These are phyloP conservation scores for Cryphonectria parasitica DNA, from an alignment of 2,329 filamentous ascomycete species.

Conservation along the genomic window DNA sequence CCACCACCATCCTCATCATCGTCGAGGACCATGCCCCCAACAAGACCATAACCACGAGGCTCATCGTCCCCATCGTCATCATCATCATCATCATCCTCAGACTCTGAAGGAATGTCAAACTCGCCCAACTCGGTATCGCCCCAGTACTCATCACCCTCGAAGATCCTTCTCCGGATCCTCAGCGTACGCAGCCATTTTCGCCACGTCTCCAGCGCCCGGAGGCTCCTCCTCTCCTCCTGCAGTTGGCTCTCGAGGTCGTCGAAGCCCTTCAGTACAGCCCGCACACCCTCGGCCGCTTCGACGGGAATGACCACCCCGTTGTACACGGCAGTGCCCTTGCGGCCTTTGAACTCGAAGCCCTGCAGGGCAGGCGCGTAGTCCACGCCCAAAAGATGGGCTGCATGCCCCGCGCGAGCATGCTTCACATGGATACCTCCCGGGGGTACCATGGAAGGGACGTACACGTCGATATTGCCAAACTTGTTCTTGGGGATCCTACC, in stretches of 20 bases:
- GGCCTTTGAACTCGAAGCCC: conserved; percentile 85
- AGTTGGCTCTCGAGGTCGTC: conserved; percentile 66
- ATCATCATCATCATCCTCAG: conserved; percentile 31
- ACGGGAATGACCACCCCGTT: conserved; percentile 76
- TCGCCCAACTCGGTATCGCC: conserved; percentile 11
- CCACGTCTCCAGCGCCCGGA: conserved; percentile 70
- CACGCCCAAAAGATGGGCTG: conserved; percentile 75
- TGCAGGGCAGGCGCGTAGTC: conserved; percentile 90
- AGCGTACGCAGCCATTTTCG: conserved; percentile 77
- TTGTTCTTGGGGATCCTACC: conserved; percentile 86
- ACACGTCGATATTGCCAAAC: conserved; percentile 93
- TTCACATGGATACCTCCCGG: conserved; percentile 75
- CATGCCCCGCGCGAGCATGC: conserved; percentile 64
- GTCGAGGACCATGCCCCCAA: conserved; percentile 5
- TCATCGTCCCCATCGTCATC: conserved; percentile 29
- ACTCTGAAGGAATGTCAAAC: conserved; percentile 31
- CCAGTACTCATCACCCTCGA: conserved; percentile 35
- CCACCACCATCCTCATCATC: conserved; percentile 11
- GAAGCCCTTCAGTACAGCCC: conserved; percentile 69
- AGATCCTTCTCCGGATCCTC: conserved; percentile 75
- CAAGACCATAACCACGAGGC: conserved; percentile 1
- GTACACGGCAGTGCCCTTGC: conserved; percentile 82
- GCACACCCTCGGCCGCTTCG: conserved; percentile 73
- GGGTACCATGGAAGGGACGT: conserved; percentile 90
- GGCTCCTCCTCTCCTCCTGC: conserved; percentile 65